Conservation (phyloP, 371 early-diverging fungal genomes). For the Syncephalastrum contaminatum region DNA sequence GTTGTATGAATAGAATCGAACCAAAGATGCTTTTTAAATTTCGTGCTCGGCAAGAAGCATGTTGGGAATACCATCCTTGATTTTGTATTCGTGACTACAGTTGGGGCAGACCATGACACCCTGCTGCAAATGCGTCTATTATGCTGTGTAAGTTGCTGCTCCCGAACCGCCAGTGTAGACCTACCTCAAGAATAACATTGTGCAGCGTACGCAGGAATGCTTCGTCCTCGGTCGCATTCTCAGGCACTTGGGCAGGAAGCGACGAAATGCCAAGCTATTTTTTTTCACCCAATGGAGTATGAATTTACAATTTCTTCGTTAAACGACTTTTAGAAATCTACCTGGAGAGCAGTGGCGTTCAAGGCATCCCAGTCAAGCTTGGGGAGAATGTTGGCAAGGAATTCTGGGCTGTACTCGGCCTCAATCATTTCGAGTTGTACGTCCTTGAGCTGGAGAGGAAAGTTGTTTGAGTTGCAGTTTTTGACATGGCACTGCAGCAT, state of each 20-base stretch:
- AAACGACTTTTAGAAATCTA: conserved; percentile 23
- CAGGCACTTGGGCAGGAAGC: conserved; percentile 74
- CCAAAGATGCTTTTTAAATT: conserved; percentile 56
- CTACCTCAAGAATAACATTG: conserved; percentile 78
- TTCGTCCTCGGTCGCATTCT: conserved; percentile 66
- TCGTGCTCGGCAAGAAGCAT: conserved; percentile 96
- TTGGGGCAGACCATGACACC: conserved; percentile 91
- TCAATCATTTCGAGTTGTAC: conserved; percentile 80
- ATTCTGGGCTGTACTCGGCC: conserved; percentile 86
- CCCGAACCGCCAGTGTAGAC: background rate
- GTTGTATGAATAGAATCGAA: background rate
- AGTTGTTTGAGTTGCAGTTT: conserved; percentile 86
- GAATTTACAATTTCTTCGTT: background rate
- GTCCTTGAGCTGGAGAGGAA: conserved; percentile 85
- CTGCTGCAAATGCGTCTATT: conserved; percentile 78
- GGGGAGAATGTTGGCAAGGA: conserved; percentile 78
- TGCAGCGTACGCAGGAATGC: conserved; percentile 78
- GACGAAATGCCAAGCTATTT: conserved; percentile 60
- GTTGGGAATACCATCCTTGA: conserved; percentile 94
- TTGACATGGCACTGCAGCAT: conserved; percentile 98
- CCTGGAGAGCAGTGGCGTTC: conserved; percentile 68
- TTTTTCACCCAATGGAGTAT: background rate
- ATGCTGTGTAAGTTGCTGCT: background rate
- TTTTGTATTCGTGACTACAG: conserved; percentile 88
- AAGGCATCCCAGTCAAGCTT: conserved; percentile 90